phyloP scores from a whole-genome alignment of 495 filamentous ascomycete genomes.

The Schizothecium vesticola region DNA sequence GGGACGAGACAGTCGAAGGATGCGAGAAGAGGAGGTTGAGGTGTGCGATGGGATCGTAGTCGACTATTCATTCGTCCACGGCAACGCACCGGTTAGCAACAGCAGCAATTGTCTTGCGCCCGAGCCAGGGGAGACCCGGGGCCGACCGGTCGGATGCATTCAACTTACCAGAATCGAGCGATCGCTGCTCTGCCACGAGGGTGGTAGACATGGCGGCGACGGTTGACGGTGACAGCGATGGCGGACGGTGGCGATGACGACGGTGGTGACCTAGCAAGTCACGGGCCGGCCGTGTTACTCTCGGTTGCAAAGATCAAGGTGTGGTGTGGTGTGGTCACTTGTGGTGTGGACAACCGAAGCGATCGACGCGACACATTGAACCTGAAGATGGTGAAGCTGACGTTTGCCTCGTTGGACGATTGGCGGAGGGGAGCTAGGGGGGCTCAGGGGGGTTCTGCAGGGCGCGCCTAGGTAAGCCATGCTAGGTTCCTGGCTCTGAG shows the following conservation, averaged over 20 bases:
- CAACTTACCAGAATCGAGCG: conserved; percentile 48
- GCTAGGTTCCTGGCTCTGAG: background rate
- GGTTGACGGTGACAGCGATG: background rate
- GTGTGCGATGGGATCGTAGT: conserved; percentile 91
- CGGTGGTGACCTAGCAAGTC: background rate
- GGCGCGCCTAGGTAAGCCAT: background rate
- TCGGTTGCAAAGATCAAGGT: background rate
- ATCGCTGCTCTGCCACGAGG: conserved; percentile 32
- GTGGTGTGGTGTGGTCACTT: background rate
- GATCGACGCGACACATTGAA: background rate
- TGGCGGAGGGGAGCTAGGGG: background rate
- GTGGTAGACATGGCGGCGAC: conserved; percentile 43
- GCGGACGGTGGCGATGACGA: background rate
- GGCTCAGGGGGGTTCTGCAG: too few species aligned
- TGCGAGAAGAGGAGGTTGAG: conserved; percentile 92
- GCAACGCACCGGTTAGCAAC: conserved; percentile 11
- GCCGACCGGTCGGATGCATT: background rate
- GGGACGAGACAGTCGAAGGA: conserved; percentile 76
- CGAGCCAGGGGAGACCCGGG: background rate
- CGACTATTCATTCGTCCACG: conserved; percentile 47
- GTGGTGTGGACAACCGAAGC: background rate
- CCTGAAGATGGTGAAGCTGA: background rate
- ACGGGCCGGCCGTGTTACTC: background rate
- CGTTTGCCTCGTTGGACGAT: background rate
- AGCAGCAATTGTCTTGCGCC: conserved; percentile 21